Evolutionary conservation across 345 rosid species (phyloP).

Genomic region (Rhizophora apiculata): DNA sequence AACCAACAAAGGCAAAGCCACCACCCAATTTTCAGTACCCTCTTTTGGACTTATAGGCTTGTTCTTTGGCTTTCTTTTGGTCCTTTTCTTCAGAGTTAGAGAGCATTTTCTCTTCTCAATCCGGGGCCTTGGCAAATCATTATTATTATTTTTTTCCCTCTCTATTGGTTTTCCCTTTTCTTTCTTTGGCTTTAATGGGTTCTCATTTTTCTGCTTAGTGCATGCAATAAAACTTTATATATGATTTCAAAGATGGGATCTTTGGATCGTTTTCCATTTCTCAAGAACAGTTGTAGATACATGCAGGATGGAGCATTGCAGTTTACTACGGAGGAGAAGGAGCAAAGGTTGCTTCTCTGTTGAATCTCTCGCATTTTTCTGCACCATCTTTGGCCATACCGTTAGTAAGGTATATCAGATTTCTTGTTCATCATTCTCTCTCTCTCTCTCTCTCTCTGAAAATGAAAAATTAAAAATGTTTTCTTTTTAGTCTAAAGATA

Average conservation of each 20-base stretch:
- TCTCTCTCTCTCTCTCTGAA: not conserved
- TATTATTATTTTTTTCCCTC: not conserved
- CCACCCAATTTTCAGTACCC: slow-evolving; percentile 5
- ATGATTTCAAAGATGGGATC: too few relatives aligned
- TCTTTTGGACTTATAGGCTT: not conserved
- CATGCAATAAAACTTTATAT: not conserved
- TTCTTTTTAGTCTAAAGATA: slow-evolving; percentile 8
- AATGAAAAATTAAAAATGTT: not conserved
- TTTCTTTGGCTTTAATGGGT: slow-evolving; percentile 5
- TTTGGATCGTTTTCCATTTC: slow-evolving; percentile 7
- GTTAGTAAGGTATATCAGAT: slow-evolving; percentile 9
- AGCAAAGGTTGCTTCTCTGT: slow-evolving; percentile 18
- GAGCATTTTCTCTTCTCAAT: too few relatives aligned
- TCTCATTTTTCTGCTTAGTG: slow-evolving; percentile 1
- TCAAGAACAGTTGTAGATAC: not conserved
- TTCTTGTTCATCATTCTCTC: not conserved
- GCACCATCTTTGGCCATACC: not conserved
- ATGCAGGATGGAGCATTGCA: slow-evolving; percentile 14
- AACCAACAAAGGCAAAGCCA: slow-evolving; percentile 15
- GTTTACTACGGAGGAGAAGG: not conserved
- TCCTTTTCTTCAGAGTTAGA: not conserved
- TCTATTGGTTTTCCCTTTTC: not conserved
- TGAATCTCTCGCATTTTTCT: slow-evolving; percentile 10
- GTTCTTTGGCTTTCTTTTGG: not conserved
- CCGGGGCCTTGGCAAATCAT: not conserved